Evolutionary conservation across 257 asterid species (phyloP), one percentile per base, ranked within the genome.

Genomic region (Prunella vulgaris): DNA sequence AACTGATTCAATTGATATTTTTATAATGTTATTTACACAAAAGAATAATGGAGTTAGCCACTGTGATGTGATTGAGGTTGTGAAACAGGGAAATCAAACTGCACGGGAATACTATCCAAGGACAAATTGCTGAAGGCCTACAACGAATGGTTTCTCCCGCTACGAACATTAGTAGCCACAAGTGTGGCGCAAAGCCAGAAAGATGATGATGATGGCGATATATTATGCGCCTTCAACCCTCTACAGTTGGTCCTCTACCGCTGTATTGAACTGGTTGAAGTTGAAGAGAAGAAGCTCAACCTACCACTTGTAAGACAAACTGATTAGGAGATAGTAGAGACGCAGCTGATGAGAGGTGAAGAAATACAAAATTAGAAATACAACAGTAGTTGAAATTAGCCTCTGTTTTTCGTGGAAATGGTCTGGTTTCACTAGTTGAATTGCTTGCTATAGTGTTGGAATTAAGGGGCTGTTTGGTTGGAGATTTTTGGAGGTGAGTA

Each of bases 71-170:
- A 21, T 33, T 9, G 40, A 14, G 25, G 12, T 32, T 73, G 28
- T 82, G 87, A 27, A 67, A 70, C 94, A 87, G 98, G 93, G 33
- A 85, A 85, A 44, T 78, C 90, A 14, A 93, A 90, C 82, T 60
- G 60, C 22, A 90, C 86, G 1, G 90, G 88, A 37, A 78, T 91
- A 69, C 65, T 91, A 49, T 74, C 80, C 2, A 78, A 74, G 81
- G 88, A 87, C 53, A 83, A 58, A 17, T 63, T 94, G 78, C 71
- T 44, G 79, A 83, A 64, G 75, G 92, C 81, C 17, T 84, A 83
- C 79, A 68, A 71, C 3, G 90, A 86, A 64, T 94, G 97, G 97
- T 79, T 93, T 76, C 95, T 93, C 24, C 99, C 99, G 18, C 83
- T 93, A 37, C 96, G 91, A 7, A 51, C 80, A 9, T 66, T 93